Conservation (phyloP, 495 filamentous ascomycete species). For the Xylaria flabelliformis region DNA sequence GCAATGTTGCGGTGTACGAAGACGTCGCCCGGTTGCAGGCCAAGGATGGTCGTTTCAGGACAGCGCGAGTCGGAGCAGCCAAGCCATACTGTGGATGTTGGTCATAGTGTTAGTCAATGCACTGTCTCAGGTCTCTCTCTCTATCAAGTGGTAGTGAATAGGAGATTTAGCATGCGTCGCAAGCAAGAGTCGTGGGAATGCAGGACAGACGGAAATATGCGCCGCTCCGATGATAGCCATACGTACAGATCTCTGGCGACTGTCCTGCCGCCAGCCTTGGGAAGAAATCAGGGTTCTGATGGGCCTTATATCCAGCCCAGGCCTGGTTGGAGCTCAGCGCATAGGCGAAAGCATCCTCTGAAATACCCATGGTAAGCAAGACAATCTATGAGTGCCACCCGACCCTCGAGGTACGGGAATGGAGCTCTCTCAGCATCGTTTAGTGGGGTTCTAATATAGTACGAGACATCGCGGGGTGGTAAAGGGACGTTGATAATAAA, state of each 20-base stretch:
- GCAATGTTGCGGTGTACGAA: constrained; percentile 97
- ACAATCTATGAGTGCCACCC: not conserved
- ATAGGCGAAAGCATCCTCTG: constrained; percentile 60
- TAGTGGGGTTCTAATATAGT: not conserved
- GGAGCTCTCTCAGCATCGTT: constrained; percentile 5
- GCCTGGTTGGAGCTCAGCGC: constrained; percentile 70
- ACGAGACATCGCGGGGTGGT: not conserved
- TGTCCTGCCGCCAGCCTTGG: constrained; percentile 72
- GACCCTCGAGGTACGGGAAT: not conserved
- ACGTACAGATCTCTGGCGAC: constrained; percentile 70
- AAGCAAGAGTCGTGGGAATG: not conserved
- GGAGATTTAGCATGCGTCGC: not conserved
- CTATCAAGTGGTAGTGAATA: not conserved
- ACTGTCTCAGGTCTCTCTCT: not conserved
- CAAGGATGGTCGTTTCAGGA: constrained; percentile 84
- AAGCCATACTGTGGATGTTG: constrained; percentile 69
- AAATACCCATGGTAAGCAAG: constrained; percentile 39
- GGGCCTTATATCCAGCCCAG: constrained; percentile 70
- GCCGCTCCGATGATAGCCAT: not conserved
- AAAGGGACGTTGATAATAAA: not conserved
- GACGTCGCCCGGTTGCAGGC: constrained; percentile 83
- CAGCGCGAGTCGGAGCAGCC: constrained; percentile 91
- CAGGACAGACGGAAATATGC: not conserved
- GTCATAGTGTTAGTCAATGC: constrained; percentile 7
- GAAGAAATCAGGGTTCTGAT: constrained; percentile 76